These are phyloP conservation scores for Conticribra guillardii DNA, from an alignment of 108 stramenopile genomes.

Conservation along the genomic window DNA sequence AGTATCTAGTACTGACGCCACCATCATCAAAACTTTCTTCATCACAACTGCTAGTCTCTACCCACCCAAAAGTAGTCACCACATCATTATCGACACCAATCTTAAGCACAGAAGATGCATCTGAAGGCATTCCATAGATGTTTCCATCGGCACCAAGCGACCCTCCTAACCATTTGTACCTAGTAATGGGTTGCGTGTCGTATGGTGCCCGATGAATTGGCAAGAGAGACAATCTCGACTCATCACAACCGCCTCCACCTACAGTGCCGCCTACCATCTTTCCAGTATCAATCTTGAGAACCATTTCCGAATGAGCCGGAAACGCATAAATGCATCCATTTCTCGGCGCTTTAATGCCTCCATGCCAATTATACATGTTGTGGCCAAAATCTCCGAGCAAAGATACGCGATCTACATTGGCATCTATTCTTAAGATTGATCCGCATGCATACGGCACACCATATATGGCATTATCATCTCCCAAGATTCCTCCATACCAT, in stretches of 20 bases:
- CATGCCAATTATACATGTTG: conserved; percentile 84
- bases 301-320: conserved; percentile 68
- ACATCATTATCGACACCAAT: conserved; percentile 34
- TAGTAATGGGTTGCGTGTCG: conserved; percentile 55
- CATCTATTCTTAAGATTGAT: conserved; percentile 71
- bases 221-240: conserved; percentile 20
- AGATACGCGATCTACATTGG: conserved; percentile 56
- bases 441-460: conserved; percentile 76
- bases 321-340: conserved; percentile 77
- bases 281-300: conserved; percentile 73
- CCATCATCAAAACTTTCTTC: neutral
- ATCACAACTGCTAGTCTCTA: neutral
- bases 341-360: conserved; percentile 57
- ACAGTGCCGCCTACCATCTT: neutral
- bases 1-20: conserved; percentile 4
- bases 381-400: conserved; percentile 74
- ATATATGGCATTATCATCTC: conserved; percentile 79
- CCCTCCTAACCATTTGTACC: conserved; percentile 90
- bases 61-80: conserved; percentile 38
- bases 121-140: conserved; percentile 83
- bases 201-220: conserved; percentile 58
- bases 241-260: conserved; percentile 20
- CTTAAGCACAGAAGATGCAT: conserved; percentile 61
- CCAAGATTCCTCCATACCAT: conserved; percentile 85
- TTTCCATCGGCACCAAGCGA: conserved; percentile 74